Evolutionary conservation across 176 grass and related monocot species (phyloP).

Genomic region (Phragmites australis): DNA sequence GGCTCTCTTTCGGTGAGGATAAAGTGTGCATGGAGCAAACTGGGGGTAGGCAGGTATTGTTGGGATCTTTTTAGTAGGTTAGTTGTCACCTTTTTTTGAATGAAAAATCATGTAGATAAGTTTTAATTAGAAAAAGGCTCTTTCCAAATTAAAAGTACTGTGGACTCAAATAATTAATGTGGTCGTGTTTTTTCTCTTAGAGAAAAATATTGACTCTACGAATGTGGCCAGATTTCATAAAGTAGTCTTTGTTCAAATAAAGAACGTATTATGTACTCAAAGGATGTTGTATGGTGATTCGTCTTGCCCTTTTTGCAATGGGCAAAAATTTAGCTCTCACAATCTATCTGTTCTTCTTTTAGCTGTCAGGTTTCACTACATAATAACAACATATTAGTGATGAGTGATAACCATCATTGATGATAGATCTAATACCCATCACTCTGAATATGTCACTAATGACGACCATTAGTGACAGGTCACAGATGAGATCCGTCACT

Average conservation of each 20-base stretch:
- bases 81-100: background rate
- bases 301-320: background rate
- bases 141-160: background rate
- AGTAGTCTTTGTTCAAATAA: background rate
- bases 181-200: background rate
- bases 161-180: background rate
- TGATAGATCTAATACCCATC: too few species aligned
- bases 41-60: background rate
- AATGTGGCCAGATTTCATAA: background rate
- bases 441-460: too few species aligned
- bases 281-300: background rate
- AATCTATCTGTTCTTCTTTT: background rate
- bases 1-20: conserved; percentile 30
- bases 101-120: background rate
- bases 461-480: too few species aligned
- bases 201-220: background rate
- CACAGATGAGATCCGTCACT: too few species aligned
- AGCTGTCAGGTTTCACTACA: background rate
- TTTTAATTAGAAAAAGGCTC: background rate
- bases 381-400: too few species aligned
- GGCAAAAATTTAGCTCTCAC: background rate
- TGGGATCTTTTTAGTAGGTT: background rate
- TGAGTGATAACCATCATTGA: too few species aligned
- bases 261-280: background rate
- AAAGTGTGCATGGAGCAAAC: conserved; percentile 23